Conservation (phyloP, 306 rosid genomes). For the Neltuma alba region DNA sequence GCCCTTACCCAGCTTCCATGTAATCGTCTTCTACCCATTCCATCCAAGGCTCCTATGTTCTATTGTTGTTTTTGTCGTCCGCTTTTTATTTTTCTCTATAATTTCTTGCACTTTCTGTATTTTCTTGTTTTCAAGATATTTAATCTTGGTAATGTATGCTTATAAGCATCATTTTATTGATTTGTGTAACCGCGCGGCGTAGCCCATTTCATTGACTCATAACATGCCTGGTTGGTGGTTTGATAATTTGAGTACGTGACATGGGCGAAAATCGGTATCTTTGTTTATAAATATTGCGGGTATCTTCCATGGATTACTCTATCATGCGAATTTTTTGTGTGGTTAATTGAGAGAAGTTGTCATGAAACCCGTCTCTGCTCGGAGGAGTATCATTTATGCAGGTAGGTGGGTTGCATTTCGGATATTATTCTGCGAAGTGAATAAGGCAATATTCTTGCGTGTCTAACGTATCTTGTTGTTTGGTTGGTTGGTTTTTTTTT, state of each 20-base stretch:
- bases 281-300: neutral
- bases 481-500: neutral
- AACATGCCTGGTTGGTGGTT: neutral
- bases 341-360: neutral
- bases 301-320: neutral
- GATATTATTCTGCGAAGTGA: neutral
- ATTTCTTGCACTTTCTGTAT: neutral
- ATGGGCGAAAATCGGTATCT: constrained; percentile 3
- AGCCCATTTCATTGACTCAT: constrained; percentile 5
- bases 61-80: neutral
- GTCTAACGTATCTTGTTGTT: neutral
- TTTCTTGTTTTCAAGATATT: neutral
- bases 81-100: neutral
- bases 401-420: neutral
- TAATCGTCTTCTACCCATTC: neutral
- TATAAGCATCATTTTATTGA: neutral
- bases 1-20: constrained; percentile 75
- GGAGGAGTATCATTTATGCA: neutral
- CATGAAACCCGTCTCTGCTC: neutral
- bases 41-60: neutral
- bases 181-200: neutral
- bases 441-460: neutral
- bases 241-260: neutral
- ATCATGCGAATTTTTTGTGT: neutral
- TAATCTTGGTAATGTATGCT: constrained; percentile 4